phyloP scores from a whole-genome alignment of 345 rosid species.

The Reutealis trisperma region DNA sequence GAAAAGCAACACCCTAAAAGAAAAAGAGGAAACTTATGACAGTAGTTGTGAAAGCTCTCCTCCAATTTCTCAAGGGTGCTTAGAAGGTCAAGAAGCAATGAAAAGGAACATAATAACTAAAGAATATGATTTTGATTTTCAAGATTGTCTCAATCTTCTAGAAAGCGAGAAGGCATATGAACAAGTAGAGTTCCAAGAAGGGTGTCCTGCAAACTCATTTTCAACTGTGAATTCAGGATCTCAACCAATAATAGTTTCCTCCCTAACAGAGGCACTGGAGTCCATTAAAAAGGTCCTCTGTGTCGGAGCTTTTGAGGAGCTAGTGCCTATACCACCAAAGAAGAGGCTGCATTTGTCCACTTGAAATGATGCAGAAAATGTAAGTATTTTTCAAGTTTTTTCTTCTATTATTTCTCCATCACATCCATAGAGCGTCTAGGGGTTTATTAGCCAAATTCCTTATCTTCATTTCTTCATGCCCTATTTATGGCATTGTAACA shows the following conservation, averaged over 20 bases:
- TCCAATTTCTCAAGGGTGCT: constrained; percentile 18
- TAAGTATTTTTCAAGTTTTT: constrained; percentile 25
- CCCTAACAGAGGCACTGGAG: constrained; percentile 23
- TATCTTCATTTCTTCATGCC: background rate
- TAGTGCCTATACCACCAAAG: constrained; percentile 8
- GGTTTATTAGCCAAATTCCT: constrained; percentile 2
- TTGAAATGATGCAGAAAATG: background rate
- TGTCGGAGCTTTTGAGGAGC: constrained; percentile 24
- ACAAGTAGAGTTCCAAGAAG: constrained; percentile 15
- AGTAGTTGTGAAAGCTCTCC: constrained; percentile 6
- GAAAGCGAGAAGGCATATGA: constrained; percentile 19
- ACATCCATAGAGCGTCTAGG: constrained; percentile 13
- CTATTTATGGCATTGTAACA: background rate
- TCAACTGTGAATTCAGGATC: constrained; percentile 12
- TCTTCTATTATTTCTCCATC: constrained; percentile 12
- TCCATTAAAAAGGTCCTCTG: constrained; percentile 33
- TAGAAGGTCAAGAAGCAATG: constrained; percentile 30
- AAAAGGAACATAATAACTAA: background rate
- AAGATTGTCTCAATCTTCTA: constrained; percentile 16
- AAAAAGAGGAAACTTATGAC: constrained; percentile 8
- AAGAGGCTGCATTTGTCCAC: constrained; percentile 21
- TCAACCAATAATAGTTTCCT: constrained; percentile 4
- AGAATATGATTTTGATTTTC: constrained; percentile 13
- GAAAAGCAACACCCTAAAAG: constrained; percentile 19
- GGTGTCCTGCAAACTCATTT: constrained; percentile 21